These are phyloP conservation scores for Coemansia sp. DNA, from an alignment of 192 early-diverging fungal genomes.

Conservation along the genomic window DNA sequence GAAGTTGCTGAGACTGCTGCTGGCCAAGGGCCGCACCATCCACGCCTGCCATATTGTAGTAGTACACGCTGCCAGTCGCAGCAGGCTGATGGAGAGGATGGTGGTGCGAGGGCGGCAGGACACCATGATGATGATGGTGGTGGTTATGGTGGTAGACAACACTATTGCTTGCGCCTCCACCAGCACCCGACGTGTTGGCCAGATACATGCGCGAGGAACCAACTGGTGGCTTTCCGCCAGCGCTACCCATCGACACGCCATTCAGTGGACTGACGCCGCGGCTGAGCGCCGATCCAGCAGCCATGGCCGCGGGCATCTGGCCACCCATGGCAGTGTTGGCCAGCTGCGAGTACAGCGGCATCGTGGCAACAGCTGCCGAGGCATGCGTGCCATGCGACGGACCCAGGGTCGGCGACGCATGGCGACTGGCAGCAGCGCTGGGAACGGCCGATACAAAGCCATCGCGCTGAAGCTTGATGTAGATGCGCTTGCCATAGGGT, in stretches of 20 bases:
- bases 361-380: conserved; percentile 20
- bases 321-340: not conserved
- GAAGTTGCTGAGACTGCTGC: no score
- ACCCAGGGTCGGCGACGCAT: conserved; percentile 45
- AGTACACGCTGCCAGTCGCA: conserved; percentile 27
- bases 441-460: conserved; percentile 46
- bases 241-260: conserved; percentile 1
- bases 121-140: conserved; percentile 5
- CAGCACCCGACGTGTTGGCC: not conserved
- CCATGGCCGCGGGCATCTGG: conserved; percentile 1
- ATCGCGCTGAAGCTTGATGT: conserved; percentile 67
- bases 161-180: conserved; percentile 6
- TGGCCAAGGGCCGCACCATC: conserved; percentile 25
- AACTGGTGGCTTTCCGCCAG: conserved; percentile 1
- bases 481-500: conserved; percentile 85
- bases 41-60: conserved; percentile 32
- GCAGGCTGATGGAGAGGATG: conserved; percentile 13
- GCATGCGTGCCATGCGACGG: conserved; percentile 33
- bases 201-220: conserved; percentile 14
- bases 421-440: conserved; percentile 44
- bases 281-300: conserved; percentile 18
- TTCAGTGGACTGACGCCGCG: conserved; percentile 32
- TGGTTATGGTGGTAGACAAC: conserved; percentile 4
- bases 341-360: conserved; percentile 33
- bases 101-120: conserved; percentile 10